These are phyloP conservation scores for Hansenula sp. DNA, from an alignment of 1,139 yeast species.

Conservation along the genomic window DNA sequence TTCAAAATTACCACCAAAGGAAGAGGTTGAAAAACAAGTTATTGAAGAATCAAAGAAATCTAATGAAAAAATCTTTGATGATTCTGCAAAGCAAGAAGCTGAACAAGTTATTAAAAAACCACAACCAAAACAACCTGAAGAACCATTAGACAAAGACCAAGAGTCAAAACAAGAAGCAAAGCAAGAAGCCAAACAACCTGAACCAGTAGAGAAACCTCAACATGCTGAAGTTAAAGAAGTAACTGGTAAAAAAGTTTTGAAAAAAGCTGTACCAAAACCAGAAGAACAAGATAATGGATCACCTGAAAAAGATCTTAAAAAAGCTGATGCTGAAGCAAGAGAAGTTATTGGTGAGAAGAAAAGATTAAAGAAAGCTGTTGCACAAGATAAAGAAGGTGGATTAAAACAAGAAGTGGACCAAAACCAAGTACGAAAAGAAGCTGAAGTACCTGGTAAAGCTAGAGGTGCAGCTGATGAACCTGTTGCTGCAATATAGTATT, in stretches of 20 bases:
- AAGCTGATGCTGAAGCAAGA: neutral
- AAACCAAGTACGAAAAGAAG: no score
- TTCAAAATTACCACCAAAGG: neutral
- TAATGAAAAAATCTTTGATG: neutral
- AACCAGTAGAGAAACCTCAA: no score
- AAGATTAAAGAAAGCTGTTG: no score
- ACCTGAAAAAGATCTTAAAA: no score
- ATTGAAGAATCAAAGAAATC: neutral
- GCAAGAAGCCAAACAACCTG: no score
- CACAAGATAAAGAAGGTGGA: neutral
- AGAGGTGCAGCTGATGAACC: no score
- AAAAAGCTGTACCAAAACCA: neutral
- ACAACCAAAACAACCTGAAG: neutral
- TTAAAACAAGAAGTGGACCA: neutral
- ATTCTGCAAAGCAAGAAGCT: neutral
- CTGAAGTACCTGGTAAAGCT: neutral
- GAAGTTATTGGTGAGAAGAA: neutral
- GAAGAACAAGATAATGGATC: no score
- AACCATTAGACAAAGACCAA: no score
- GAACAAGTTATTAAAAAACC: neutral
- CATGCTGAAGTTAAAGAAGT: neutral
- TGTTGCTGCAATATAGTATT: no score
- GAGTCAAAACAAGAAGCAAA: no score
- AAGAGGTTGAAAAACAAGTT: neutral
- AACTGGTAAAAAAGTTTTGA: neutral